phyloP scores from a whole-genome alignment of 1,284 basidiomycete genomes.

The Rhodofomes roseus region DNA sequence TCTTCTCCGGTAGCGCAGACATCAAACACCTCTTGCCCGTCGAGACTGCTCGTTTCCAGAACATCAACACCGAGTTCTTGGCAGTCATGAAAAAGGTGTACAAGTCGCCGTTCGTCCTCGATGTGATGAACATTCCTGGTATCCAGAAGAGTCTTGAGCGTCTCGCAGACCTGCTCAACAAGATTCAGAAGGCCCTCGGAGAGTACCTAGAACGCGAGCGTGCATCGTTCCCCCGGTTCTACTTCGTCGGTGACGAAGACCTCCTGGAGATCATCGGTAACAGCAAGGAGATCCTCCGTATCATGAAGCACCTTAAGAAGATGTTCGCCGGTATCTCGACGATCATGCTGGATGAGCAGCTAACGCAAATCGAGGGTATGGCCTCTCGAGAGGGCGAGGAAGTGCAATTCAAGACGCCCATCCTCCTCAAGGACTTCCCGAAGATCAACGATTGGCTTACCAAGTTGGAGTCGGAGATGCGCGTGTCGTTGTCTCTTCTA shows the following conservation, averaged over 20 bases:
- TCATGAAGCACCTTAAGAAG: constrained; percentile 99
- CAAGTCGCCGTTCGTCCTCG: constrained; percentile 96
- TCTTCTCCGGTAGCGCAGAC: constrained; percentile 98
- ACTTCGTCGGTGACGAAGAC: constrained; percentile 99
- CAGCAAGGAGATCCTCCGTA: constrained; percentile 95
- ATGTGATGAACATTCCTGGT: constrained; percentile 94
- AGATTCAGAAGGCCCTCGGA: constrained; percentile 99
- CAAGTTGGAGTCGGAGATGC: constrained; percentile 92
- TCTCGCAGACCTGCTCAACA: constrained; percentile 92
- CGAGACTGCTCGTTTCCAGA: constrained; percentile 95
- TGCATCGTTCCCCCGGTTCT: constrained; percentile 97
- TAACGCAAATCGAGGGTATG: constrained; percentile 87
- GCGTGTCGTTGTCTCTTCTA: constrained; percentile 82
- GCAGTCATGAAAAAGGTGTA: constrained; percentile 99
- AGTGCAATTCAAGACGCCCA: constrained; percentile 80
- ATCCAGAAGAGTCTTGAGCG: constrained; percentile 98
- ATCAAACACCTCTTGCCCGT: constrained; percentile 98
- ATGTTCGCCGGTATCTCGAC: constrained; percentile 99
- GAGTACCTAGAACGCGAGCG: constrained; percentile 98
- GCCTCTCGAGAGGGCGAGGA: constrained; percentile 94
- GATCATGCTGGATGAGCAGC: constrained; percentile 84
- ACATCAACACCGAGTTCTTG: constrained; percentile 98
- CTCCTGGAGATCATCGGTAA: constrained; percentile 99
- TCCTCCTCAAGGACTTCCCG: constrained; percentile 87
- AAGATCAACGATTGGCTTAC: constrained; percentile 99